Evolutionary conservation across 306 rosid genomes (phyloP).

Genomic region (Cyamopsis tetragonoloba): DNA sequence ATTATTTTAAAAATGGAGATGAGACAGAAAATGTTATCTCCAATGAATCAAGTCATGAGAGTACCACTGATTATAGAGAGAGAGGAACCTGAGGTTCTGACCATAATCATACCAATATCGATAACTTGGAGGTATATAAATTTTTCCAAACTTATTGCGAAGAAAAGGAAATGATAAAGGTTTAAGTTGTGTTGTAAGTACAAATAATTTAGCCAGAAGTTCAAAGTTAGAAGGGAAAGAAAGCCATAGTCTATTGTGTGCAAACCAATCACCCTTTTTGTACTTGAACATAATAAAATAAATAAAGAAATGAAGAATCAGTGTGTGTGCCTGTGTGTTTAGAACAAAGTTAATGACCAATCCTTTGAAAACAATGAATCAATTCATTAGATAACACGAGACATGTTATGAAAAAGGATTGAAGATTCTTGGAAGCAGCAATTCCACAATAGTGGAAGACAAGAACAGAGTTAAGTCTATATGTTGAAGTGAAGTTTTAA

Average conservation of each 20-base stretch:
- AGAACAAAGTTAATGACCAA: not conserved
- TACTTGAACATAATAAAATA: not conserved
- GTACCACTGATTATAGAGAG: not conserved
- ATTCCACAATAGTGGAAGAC: not conserved
- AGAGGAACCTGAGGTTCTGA: not conserved
- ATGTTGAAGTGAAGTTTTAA: not conserved
- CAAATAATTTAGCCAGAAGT: not conserved
- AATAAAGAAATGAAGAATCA: too few species aligned
- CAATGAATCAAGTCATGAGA: too few species aligned
- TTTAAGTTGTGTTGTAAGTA: not conserved
- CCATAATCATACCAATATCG: not conserved
- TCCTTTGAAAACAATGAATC: not conserved
- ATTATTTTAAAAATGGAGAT: too few species aligned
- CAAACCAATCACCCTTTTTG: not conserved
- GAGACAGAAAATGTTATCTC: too few species aligned
- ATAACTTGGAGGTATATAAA: not conserved
- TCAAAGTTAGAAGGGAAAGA: not conserved
- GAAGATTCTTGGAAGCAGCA: not conserved
- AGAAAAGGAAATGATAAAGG: not conserved
- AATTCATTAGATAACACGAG: not conserved
- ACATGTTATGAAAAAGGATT: not conserved
- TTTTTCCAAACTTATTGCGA: not conserved
- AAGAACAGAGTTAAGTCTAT: not conserved
- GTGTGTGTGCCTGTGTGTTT: too few species aligned
- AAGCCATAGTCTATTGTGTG: not conserved